Evolutionary conservation across 108 stramenopile species (phyloP), one percentile per base, ranked within the genome.

Genomic region (Stephanodiscus minutulus): DNA sequence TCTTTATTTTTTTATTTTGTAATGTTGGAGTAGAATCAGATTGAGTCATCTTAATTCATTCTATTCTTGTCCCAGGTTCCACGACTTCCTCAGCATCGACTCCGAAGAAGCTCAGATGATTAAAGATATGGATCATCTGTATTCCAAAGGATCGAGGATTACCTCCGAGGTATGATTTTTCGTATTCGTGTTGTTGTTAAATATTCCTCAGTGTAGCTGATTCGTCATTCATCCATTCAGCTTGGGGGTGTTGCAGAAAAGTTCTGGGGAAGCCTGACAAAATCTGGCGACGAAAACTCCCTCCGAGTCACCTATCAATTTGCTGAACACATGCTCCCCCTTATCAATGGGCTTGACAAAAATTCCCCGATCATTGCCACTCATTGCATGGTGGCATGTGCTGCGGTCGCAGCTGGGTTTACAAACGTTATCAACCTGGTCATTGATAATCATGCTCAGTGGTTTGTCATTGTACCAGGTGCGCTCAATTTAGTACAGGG

Each of bases 371-470:
- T 96, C 43, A 89, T 96, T 70, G 88, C 91, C 58, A 91, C 93
- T 22, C 96, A 96, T 77, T 90, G 88, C 60, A 75, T 94, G 56
- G 87, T 88, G 28, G 93, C 93, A 33, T 75, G 93, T 59, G 83
- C 89, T 17, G 93, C 93, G 7, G 87, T 88, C 1, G 96, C 92
- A 11, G 87, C 85, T 49, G 96, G 96, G 12, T 95, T 95, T 75
- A 94, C 84, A 62, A 92, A 94, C 69, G 95, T 96, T 6, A 76
- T 93, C 54, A 96, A 96, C 66, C 64, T 96, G 24, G 96, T 96
- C 4, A 93, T 96, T 60, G 96, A 96, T 78, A 96, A 96, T 72
- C 90, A 91, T 79, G 89, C 93, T 18, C 96, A 96, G 73, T 96
- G 93, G 93, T 92, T 89, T 61, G 84, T 88, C 12, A 89, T 90